Base-by-base conservation (phyloP, 2,329 filamentous ascomycete species). In the Diaporthe capsici region DNA sequence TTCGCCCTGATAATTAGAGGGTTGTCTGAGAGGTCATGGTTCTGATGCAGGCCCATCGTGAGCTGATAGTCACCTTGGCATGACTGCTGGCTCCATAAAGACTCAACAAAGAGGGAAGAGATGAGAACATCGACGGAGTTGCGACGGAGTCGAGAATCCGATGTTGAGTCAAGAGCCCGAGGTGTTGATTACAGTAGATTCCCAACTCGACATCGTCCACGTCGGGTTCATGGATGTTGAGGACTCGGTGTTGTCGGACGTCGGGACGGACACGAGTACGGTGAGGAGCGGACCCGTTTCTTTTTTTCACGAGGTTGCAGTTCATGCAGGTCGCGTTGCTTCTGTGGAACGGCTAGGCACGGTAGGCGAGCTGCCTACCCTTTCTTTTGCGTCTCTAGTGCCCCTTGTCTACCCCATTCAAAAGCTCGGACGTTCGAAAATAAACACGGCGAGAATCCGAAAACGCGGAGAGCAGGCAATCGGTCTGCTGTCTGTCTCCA, bases 291-390 rank as follows among this genome's bases (percentile, higher is more conserved):
- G 44, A 44, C 25, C 34, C 57, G 7, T 15, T 53, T 72, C 25
- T 22, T 51, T 63, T 44, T 22, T 55, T 37, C 51, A 63, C 71
- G 57, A 72, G 44, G 71, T 63, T 34, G 57, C 71, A 72, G 53
- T 60, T 44, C 58, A 73, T 72, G 70, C 44, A 63, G 17, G 55
- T 53, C 49, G 44, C n/a, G 42, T 73, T 31, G 57, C 70, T 65
- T 65, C 42, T 73, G 71, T 65, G 71, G 71, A 37, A 63, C 71
- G 31, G 58, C 58, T 65, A 65, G 60, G 60, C 39, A 47, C 60
- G 39, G 60, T 6, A 34, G n/a, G 58, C 49, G 37, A 68, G 47
- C 28, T 34, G n/a, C 22, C 60, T 47, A 65, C 47, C 65, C 49
- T 42, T 68, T 39, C 58, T 44, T n/a, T 34, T 63, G 42, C 44